Conservation (phyloP, 2,329 filamentous ascomycete genomes). For the Ophiocordyceps polyrhachis-furcata region DNA sequence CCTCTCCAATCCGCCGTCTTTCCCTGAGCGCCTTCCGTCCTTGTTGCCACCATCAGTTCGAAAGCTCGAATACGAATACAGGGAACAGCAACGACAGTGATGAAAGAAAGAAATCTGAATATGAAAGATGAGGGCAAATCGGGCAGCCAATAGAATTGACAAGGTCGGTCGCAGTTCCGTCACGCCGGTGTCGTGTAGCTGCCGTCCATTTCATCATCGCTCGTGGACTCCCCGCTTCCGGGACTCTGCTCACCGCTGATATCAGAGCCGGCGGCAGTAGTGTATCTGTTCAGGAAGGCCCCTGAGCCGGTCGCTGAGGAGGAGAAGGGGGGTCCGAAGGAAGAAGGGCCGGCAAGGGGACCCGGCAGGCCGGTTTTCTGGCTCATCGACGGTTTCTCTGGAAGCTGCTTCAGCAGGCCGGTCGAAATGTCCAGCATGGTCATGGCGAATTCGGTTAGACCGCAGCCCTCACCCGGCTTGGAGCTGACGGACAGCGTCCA, state of each 20-base stretch:
- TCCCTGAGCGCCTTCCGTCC: background rate
- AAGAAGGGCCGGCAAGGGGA: conserved; percentile 10
- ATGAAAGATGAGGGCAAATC: background rate
- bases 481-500: conserved; percentile 85
- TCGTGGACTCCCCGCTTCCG: conserved; percentile 27
- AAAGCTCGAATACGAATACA: background rate
- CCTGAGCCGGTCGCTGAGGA: conserved; percentile 14
- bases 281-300: conserved; percentile 21
- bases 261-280: conserved; percentile 26
- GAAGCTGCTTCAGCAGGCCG: conserved; percentile 47
- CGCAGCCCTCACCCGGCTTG: conserved; percentile 43
- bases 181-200: conserved; percentile 3
- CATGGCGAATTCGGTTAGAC: conserved; percentile 52
- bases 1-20: background rate
- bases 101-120: background rate
- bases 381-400: conserved; percentile 50
- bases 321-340: conserved; percentile 10
- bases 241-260: conserved; percentile 33
- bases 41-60: background rate
- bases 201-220: conserved; percentile 34
- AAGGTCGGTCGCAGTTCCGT: background rate
- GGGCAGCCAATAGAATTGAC: background rate
- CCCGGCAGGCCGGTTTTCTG: conserved; percentile 29
- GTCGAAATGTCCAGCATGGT: conserved; percentile 58
- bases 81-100: background rate